phyloP scores from a whole-genome alignment of 2,329 filamentous ascomycete genomes.

The Neocucurbitaria cava region DNA sequence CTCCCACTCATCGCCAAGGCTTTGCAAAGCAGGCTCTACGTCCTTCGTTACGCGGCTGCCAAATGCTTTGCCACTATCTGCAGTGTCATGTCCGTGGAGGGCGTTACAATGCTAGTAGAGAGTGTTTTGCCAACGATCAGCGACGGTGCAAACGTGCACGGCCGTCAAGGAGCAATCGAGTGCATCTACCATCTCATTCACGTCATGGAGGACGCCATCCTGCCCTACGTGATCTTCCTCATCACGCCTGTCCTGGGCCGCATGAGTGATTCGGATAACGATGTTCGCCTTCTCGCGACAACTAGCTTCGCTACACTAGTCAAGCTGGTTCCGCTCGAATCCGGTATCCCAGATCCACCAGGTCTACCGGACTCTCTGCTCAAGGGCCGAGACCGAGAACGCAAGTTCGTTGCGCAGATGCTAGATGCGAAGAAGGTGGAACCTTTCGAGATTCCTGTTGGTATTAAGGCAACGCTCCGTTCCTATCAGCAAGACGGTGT shows the following conservation, averaged over 20 bases:
- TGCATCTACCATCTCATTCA: constrained; percentile 96
- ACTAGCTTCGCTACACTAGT: constrained; percentile 97
- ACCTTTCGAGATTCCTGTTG: constrained; percentile 88
- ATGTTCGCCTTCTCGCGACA: constrained; percentile 91
- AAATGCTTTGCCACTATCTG: constrained; percentile 98
- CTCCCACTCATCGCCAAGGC: constrained; percentile 87
- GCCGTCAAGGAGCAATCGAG: constrained; percentile 92
- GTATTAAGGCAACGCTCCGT: constrained; percentile 94
- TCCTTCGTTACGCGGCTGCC: constrained; percentile 94
- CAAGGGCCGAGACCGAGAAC: constrained; percentile 88
- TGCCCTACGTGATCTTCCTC: constrained; percentile 98
- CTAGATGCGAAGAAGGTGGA: constrained; percentile 97
- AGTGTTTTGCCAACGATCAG: constrained; percentile 90
- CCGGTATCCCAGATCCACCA: constrained; percentile 94
- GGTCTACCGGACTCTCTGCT: constrained; percentile 88
- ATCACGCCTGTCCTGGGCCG: constrained; percentile 95
- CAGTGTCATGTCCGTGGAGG: constrained; percentile 92
- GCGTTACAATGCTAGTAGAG: constrained; percentile 95
- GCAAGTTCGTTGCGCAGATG: constrained; percentile 96
- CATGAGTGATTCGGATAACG: constrained; percentile 98
- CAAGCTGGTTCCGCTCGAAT: constrained; percentile 95
- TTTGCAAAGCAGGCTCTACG: constrained; percentile 84
- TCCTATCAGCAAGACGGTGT: constrained; percentile 99
- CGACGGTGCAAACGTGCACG: constrained; percentile 86
- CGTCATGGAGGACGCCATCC: constrained; percentile 94